Base-by-base conservation (phyloP, 2,329 filamentous ascomycete species). In the Phialocephala sp. region DNA sequence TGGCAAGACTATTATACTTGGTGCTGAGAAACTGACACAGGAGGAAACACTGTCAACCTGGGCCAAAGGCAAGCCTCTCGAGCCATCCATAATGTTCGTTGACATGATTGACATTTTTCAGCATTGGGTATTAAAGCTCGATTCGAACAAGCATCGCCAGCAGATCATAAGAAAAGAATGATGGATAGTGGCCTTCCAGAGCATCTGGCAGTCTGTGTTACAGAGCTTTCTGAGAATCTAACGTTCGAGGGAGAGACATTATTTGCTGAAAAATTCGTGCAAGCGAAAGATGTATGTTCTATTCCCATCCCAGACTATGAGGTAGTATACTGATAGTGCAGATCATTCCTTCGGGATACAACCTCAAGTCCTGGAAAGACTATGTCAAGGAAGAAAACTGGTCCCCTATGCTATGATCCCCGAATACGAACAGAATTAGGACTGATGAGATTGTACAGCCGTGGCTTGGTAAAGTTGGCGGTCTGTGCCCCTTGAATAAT, bases 321-420 rank as follows among this genome's bases (percentile, higher is more conserved):
- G 11, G n/a, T n/a, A 9, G n/a, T n/a, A 22, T 22, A n/a, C 45
- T 50, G 8, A 50, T 24, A 9, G 4, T 11, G 45, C n/a, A 50
- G 45, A 50, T 50, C 45, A 22, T 50, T 50, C 45, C 45, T 50
- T n/a, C 45, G n/a, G 45, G 45, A 50, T 50, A 50, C 45, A 50
- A 22, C n/a, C n/a, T 50, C n/a, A 50, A 50, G 45, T 22, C 45
- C 8, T 22, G 45, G 45, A n/a, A 50, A 50, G 45, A 50, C n/a
- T 50, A 50, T 24, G 45, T 50, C 45, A 24, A 50, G 45, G n/a
- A 50, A 50, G 45, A 50, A 50, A n/a, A 50, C 20, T 50, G n/a
- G 45, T 22, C 12, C 4, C 9, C 45, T 22, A 20, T 50, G n/a
- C 45, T 20, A 22, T 22, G 45, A 22, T 50, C n/a, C 45, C 45